These are phyloP conservation scores for Microdochium bolleyi DNA, from an alignment of 2,329 filamentous ascomycete genomes.

Conservation along the genomic window DNA sequence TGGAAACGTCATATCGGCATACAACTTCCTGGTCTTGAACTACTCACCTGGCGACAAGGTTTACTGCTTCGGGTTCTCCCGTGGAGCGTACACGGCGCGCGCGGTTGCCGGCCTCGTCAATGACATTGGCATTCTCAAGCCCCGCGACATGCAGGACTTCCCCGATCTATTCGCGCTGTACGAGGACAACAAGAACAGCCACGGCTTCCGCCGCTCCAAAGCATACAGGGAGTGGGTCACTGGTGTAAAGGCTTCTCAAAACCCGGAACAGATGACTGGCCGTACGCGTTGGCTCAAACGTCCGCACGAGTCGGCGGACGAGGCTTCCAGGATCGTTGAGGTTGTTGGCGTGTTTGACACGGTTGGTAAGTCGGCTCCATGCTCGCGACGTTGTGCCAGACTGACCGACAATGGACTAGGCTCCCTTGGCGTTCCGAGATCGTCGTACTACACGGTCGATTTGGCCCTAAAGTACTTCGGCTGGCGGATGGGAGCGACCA, in stretches of 20 bases:
- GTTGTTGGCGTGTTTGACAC: conserved; percentile 18
- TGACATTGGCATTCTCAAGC: conserved; percentile 11
- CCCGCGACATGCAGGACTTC: conserved; percentile 8
- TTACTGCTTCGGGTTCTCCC: conserved; percentile 27
- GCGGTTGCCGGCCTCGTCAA: conserved; percentile 27
- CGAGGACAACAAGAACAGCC: not conserved
- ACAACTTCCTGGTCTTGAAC: conserved; percentile 29
- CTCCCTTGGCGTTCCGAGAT: conserved; percentile 21
- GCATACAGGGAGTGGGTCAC: not conserved
- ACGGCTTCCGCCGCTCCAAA: not conserved
- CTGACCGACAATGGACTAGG: too few relatives aligned
- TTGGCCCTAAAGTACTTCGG: conserved; percentile 1
- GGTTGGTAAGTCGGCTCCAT: too few relatives aligned
- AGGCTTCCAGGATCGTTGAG: not conserved
- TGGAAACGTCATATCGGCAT: conserved; percentile 18
- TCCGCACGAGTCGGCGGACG: not conserved
- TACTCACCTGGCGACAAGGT: conserved; percentile 27
- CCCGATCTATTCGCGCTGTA: not conserved
- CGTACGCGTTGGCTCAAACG: not conserved
- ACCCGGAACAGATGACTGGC: not conserved
- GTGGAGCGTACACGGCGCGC: conserved; percentile 30
- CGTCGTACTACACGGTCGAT: conserved; percentile 1
- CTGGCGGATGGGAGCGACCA: not conserved
- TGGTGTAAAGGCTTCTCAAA: not conserved
- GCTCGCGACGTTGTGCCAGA: too few relatives aligned